Evolutionary conservation across 768 basidiomycete genomes (phyloP), one percentile per base, ranked within the genome.

Genomic region (Dioszegia hungarica): DNA sequence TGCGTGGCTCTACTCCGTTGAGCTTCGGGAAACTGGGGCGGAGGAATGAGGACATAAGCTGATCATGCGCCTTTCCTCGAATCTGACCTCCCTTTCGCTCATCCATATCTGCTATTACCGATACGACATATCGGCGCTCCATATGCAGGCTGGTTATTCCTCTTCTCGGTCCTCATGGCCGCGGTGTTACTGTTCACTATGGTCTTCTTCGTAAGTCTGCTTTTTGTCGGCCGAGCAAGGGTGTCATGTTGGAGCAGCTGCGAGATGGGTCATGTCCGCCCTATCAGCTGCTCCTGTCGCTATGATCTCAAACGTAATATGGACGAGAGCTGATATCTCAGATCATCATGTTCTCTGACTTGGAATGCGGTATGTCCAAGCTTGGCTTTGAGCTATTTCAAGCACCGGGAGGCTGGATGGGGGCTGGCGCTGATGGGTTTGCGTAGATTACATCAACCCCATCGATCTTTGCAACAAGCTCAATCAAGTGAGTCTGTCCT

Each of bases 281-380:
- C 6, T 6, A 6, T 17, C 8, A 41, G 40, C 6, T 41, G n/a
- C 8, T 19, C n/a, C 8, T 8, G n/a, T n/a, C 14, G 15, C 11
- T n/a, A 17, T 9, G 46, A 14, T n/a, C n/a, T 17, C 11, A n/a
- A 29, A 22, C 11, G 37, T 3, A 37, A 1, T 9, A 24, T n/a
- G 29, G 5, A 12, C 29, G 20, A 22, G 5, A 27, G 50, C 50
- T 52, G 37, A 52, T 40, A 17, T 27, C 3, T 3, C 60, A 98
- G 94, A 97, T 99, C 72, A 98, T 99, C 81, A 98, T 97, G 94
- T 98, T 98, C 82, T 95, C 92, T 40, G 95, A 98, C 80, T 80
- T 98, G 74, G 94, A 97, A 80, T 95, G 91, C 81, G 92, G 74
- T 68, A 63, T 54, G 72, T 66, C 29, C 36, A 20, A 20, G 27